phyloP scores from a whole-genome alignment of 768 basidiomycete species.

The Pisolithus albus region DNA sequence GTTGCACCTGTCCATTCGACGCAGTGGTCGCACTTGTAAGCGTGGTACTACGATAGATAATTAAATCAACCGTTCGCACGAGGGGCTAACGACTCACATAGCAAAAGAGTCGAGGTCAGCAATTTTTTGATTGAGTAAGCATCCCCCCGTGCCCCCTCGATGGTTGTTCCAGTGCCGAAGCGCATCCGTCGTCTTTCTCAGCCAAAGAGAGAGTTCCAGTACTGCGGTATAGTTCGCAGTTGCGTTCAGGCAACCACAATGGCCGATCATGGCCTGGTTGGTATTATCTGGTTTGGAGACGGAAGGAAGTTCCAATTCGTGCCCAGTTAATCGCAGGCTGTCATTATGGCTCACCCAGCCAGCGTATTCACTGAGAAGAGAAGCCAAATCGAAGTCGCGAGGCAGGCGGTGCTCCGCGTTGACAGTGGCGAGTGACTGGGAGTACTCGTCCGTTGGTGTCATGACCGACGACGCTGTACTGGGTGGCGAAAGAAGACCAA shows the following conservation, averaged over 20 bases:
- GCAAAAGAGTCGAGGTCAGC: slow-evolving; percentile 45
- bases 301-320: slow-evolving; percentile 4
- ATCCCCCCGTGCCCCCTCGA: slow-evolving; percentile 20
- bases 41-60: slow-evolving; percentile 28
- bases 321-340: slow-evolving; percentile 1
- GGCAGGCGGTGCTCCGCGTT: slow-evolving; percentile 19
- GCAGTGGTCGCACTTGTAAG: slow-evolving; percentile 31
- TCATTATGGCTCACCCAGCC: slow-evolving; percentile 14
- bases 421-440: slow-evolving; percentile 26
- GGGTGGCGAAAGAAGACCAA: slow-evolving; percentile 17
- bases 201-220: slow-evolving; percentile 57
- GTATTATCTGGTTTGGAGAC: slow-evolving; percentile 10
- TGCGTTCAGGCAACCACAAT: slow-evolving; percentile 57
- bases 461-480: slow-evolving; percentile 28
- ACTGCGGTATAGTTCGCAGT: slow-evolving; percentile 47
- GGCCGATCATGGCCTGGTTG: slow-evolving; percentile 22
- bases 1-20: slow-evolving; percentile 18
- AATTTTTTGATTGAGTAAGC: slow-evolving; percentile 39
- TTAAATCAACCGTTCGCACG: slow-evolving; percentile 7
- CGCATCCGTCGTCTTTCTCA: slow-evolving; percentile 53
- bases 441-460: slow-evolving; percentile 42
- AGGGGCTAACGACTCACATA: slow-evolving; percentile 34
- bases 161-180: slow-evolving; percentile 44
- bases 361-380: slow-evolving; percentile 35
- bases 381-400: slow-evolving; percentile 37